Base-by-base conservation (phyloP, 495 filamentous ascomycete genomes). In the Cercophora newfieldiana region DNA sequence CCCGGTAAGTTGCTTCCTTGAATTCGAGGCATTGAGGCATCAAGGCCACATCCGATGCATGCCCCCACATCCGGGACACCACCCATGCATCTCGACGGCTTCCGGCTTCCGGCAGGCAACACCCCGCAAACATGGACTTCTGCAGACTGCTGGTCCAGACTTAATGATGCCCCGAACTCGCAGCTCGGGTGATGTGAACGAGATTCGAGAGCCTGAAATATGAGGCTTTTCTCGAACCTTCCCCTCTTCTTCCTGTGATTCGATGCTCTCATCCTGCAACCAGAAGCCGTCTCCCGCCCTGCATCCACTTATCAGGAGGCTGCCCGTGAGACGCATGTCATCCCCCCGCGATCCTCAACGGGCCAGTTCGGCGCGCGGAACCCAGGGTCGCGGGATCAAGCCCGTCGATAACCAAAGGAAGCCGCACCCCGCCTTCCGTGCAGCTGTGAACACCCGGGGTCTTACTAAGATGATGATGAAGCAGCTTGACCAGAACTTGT, bases 1-100 rank as follows among this genome's bases (percentile, higher is more conserved):
- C n/a, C n/a, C n/a, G n/a, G n/a, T n/a, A n/a, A 49, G 31, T 66
- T 66, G 63, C 30, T 47, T 65, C 64, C 64, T 66, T 61, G 64
- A 25, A 61, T 66, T 47, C 64, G 21, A 66, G 64, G 64, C 64
- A 37, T 26, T 66, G 56, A 66, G 64, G 64, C 64, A 61, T 7
- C 64, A 60, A 60, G 54, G 56, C 63, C 21, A 50, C 61, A 55
- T 31, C 50, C 30, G 16, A 22, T 22, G 14, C 54, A 22, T 22
- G 14, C 54, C 28, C 22, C 18, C 19, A 21, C 54, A 59, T 50
- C n/a, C 24, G 30, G n/a, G 37, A 31, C 24, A 51, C 14, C 29
- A 47, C 19, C 50, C 47, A 18, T 54, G 51, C 14, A 44, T 56
- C 61, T 54, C 2, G 22, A 53, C 50, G 50, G 50, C 50, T 14